phyloP scores from a whole-genome alignment of 2,329 filamentous ascomycete genomes.

The Cordyceps sp. region DNA sequence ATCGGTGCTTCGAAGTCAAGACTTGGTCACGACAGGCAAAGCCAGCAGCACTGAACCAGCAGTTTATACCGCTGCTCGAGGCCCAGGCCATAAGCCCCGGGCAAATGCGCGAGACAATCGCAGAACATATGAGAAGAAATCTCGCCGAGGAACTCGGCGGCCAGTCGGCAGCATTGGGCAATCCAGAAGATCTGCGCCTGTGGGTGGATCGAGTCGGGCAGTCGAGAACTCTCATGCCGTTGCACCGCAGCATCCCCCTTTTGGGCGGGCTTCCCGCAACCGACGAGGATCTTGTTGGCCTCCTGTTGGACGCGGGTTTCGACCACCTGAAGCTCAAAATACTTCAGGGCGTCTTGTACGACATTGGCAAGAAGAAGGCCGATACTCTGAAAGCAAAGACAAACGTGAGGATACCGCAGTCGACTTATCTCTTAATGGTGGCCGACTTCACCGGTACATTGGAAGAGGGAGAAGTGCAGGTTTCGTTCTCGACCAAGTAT shows the following conservation, averaged over 20 bases:
- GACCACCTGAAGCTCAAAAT: constrained; percentile 27
- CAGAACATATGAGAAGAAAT: constrained; percentile 27
- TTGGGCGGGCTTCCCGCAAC: constrained; percentile 31
- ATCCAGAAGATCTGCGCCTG: constrained; percentile 30
- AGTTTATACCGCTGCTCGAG: constrained; percentile 52
- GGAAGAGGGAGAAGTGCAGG: constrained; percentile 47
- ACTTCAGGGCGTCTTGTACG: constrained; percentile 29
- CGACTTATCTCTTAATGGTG: constrained; percentile 48
- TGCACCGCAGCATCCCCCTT: constrained; percentile 25
- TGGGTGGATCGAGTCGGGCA: constrained; percentile 32
- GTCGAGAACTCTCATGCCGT: too few species aligned
- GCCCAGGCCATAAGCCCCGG: constrained; percentile 32
- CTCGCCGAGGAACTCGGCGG: constrained; percentile 34
- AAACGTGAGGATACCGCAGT: constrained; percentile 42
- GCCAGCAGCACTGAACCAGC: constrained; percentile 43
- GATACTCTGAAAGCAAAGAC: constrained; percentile 35
- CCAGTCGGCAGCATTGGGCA: constrained; percentile 31
- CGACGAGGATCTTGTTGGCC: constrained; percentile 32
- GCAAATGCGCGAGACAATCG: constrained; percentile 30
- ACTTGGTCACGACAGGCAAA: constrained; percentile 15
- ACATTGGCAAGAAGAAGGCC: constrained; percentile 33
- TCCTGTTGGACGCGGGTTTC: constrained; percentile 46
- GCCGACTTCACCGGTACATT: constrained; percentile 48
- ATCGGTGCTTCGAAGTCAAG: constrained; percentile 51
- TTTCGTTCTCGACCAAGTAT: constrained; percentile 54